Evolutionary conservation across 306 rosid species (phyloP).

Genomic region (Glycine soja): DNA sequence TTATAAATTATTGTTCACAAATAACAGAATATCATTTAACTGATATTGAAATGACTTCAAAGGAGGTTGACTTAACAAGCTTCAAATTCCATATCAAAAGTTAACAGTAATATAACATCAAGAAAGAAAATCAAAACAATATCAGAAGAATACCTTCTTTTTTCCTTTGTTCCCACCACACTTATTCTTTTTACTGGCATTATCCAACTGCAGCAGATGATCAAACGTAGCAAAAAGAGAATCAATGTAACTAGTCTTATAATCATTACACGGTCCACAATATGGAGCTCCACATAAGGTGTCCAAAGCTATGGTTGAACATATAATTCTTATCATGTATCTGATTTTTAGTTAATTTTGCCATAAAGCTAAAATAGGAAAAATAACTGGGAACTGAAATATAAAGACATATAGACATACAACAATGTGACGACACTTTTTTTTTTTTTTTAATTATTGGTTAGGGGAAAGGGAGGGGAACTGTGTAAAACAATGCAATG

Average conservation of each 20-base stretch:
- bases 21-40: constrained; percentile 35
- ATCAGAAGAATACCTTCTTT: constrained; percentile 62
- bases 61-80: constrained; percentile 22
- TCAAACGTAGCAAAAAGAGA: constrained; percentile 38
- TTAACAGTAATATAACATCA: constrained; percentile 27
- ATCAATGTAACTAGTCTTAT: constrained; percentile 16
- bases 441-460: neutral
- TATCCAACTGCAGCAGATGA: constrained; percentile 53
- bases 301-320: constrained; percentile 18
- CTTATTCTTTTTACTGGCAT: constrained; percentile 52
- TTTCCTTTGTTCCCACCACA: constrained; percentile 67
- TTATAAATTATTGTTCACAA: constrained; percentile 13
- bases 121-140: constrained; percentile 24
- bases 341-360: neutral
- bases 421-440: neutral
- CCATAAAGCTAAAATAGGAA: neutral
- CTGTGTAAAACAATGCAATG: neutral
- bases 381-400: constrained; percentile 21
- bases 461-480: neutral
- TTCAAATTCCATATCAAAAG: constrained; percentile 13
- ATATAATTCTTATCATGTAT: constrained; percentile 5
- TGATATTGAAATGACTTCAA: constrained; percentile 10
- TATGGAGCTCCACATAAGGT: neutral
- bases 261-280: neutral
- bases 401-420: constrained; percentile 11